Evolutionary conservation across 768 basidiomycete genomes (phyloP), one percentile per base, ranked within the genome.

Genomic region (Serendipita indica): DNA sequence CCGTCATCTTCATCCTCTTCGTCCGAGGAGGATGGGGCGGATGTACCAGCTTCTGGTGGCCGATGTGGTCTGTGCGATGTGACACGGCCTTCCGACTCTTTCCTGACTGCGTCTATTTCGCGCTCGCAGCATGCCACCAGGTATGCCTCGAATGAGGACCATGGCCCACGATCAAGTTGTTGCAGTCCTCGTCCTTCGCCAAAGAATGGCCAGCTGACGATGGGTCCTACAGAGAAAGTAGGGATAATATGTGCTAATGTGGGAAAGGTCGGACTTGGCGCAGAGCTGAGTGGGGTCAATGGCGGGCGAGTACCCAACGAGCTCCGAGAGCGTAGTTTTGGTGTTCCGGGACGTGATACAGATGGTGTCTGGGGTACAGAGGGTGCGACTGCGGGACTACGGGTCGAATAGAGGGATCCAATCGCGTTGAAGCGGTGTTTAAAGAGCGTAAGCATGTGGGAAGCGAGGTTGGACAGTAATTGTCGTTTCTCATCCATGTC

Each of bases 191-290:
- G 77, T 62, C 83, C 81, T 3, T 86, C 84, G 45, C 88, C 88
- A 67, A 91, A 91, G 75, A 90, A 91, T 1, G 88, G 84, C 88
- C 89, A 91, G 2, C 87, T 89, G 54, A 90, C 79, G 65, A 91
- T 90, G 5, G 84, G 84, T 2, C 88, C 88, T 41, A 89, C 74
- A 54, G 82, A 78, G 68, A 76, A 79, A 56, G 76, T 72, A 10
- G 54, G 62, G 39, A 25, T 62, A 4, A 14, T 20, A 20, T 45
- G 14, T 34, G 60, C 69, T 59, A 59, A 64, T 43, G 61, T 61
- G 68, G 65, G 3, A 68, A 67, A 35, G 70, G 64, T 1, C 56
- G 62, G 65, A 62, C 37, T 54, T 58, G 43, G 65, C 58, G 18
- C 68, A 64, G 41, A 71, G 57, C 18, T 59, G 49, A 16, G 43